Evolutionary conservation across 2,329 filamentous ascomycete species (phyloP), one percentile per base, ranked within the genome.

Genomic region (Metarhizium robertsii): DNA sequence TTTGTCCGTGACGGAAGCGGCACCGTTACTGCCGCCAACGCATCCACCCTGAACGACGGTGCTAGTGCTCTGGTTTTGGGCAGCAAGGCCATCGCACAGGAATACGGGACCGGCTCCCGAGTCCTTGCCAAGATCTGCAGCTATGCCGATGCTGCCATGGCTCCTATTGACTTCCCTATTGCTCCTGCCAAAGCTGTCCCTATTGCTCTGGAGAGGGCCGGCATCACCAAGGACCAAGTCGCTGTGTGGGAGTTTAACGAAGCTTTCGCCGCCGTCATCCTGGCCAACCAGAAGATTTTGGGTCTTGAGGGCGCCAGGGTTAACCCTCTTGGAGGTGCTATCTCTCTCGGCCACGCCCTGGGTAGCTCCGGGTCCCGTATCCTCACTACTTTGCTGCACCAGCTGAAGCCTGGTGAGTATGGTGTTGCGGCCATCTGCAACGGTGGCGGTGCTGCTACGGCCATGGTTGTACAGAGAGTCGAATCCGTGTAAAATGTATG

Each of bases 211-310:
- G 82, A 91, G 71, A 82, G 92, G 56, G 94, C 94, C 1, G 92
- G 92, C 11, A 92, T 99, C 62, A 90, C 84, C 61, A 90, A 92
- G 73, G 87, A 95, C 50, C 88, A 97, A 70, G 90, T 99, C 49
- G 86, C 92, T 5, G 76, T 96, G 25, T 97, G 94, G 92, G 94
- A 97, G 71, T 96, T 99, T 73, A 99, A 99, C 71, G 94, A 99
- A 75, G 94, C 94, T 0, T 99, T 99, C 68, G 92, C 94, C 32
- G 90, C 89, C 4, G 92, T 96, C 34, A 94, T 96, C 71, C 91
- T 94, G 69, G 92, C 92, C 46, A 96, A 97, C 67, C 87, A 90
- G 65, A 92, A 95, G 86, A 91, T 95, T 59, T 81, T 96, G 38
- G 89, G 87, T 47, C 81, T 96, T 2, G 81, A 92, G 60, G 79